Evolutionary conservation across 192 early-diverging fungal genomes (phyloP).

Genomic region (Anaeromyces robustus): DNA sequence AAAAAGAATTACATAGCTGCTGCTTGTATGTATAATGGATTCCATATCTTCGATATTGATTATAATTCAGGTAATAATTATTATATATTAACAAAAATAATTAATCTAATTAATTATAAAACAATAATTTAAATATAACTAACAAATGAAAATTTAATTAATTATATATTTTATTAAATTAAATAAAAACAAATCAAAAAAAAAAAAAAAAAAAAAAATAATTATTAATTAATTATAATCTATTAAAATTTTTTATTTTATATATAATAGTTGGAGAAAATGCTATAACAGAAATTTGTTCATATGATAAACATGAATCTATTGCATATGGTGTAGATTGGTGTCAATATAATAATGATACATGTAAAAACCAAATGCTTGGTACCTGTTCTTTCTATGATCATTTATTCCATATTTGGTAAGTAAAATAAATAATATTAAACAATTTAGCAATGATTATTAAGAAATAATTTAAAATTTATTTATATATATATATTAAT

Average conservation of each 20-base stretch:
- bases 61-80: background rate
- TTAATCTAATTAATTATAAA: no score
- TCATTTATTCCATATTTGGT: conserved; percentile 56
- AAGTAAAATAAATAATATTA: conserved; percentile 1
- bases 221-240: conserved; percentile 3
- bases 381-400: conserved; percentile 72
- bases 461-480: no score
- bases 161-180: conserved; percentile 5
- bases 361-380: conserved; percentile 15
- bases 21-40: conserved; percentile 85
- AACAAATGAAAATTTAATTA: no score
- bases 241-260: no score
- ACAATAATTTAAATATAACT: no score
- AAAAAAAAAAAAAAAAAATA: conserved; percentile 20
- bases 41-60: conserved; percentile 54
- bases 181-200: conserved; percentile 6
- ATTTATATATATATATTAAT: no score
- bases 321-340: conserved; percentile 68
- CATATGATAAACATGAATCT: conserved; percentile 35
- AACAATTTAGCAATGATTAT: no score
- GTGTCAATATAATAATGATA: conserved; percentile 24
- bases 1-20: conserved; percentile 42
- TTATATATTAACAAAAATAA: no score
- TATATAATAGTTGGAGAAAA: background rate
- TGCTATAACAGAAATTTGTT: background rate